Evolutionary conservation across 352 stramenopile species (phyloP).

Genomic region (Globisporangium perplexum): DNA sequence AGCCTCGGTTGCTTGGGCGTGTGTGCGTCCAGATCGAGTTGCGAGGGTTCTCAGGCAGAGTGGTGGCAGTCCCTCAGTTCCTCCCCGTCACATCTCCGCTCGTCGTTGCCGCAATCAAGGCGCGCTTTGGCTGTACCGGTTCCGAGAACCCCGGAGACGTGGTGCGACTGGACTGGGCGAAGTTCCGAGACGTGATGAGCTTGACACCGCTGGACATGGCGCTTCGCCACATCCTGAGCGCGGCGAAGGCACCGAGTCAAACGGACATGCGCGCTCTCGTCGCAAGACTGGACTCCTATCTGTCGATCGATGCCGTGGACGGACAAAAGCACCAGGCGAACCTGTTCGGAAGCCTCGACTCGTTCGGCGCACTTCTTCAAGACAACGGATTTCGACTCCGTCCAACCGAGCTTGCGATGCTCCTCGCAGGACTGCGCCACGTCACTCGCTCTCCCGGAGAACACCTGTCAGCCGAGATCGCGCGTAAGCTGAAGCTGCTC

Average conservation of each 20-base stretch:
- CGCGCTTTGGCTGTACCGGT: not conserved
- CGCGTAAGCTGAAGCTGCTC: constrained; percentile 3
- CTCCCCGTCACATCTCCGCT: constrained; percentile 2
- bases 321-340: not conserved
- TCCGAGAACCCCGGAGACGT: not conserved
- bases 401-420: constrained; percentile 7
- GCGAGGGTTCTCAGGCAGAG: not conserved
- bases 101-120: not conserved
- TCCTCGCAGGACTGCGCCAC: constrained; percentile 9
- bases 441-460: not conserved
- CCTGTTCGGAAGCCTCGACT: constrained; percentile 1
- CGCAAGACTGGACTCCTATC: not conserved
- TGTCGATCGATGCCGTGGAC: not conserved
- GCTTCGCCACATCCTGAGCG: constrained; percentile 7
- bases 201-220: constrained; percentile 12
- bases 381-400: not conserved
- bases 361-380: not conserved
- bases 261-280: not conserved
- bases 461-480: not conserved
- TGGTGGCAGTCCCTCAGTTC: not conserved
- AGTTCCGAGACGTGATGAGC: constrained; percentile 16
- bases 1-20: constrained; percentile 5
- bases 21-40: constrained; percentile 5
- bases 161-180: constrained; percentile 13
- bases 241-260: constrained; percentile 1